phyloP scores from a whole-genome alignment of 441 rosid species.

The Eutrema salsugineum region DNA sequence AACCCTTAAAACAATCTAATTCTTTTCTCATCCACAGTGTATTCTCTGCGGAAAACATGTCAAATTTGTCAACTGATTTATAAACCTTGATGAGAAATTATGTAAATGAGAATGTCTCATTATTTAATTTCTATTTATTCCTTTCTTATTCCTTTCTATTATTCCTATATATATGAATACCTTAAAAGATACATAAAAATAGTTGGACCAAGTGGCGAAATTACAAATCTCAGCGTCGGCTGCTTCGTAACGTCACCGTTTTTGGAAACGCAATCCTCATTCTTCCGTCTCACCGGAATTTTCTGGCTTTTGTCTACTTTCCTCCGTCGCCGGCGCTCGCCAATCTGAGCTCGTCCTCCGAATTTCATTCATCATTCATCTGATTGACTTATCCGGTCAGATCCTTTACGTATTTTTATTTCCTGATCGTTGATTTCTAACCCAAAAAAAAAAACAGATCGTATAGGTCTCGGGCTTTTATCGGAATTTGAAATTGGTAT shows the following conservation, averaged over 20 bases:
- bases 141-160: no score
- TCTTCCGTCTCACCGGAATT: constrained; percentile 21
- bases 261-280: constrained; percentile 9
- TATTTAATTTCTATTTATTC: no score
- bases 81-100: neutral
- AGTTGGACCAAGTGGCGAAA: constrained; percentile 13
- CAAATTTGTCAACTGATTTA: neutral
- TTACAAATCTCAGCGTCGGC: constrained; percentile 6
- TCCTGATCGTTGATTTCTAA: constrained; percentile 1
- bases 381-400: constrained; percentile 11
- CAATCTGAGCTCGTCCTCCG: neutral
- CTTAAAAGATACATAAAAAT: neutral
- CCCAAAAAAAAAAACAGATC: neutral
- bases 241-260: constrained; percentile 14
- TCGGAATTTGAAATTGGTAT: neutral
- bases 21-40: neutral
- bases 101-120: no score
- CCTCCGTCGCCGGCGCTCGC: neutral
- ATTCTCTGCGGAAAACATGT: neutral
- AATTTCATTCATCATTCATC: neutral
- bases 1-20: neutral
- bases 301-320: neutral
- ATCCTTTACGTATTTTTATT: neutral
- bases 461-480: neutral
- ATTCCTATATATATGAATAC: no score